Percentiles rank a stretch among this genome's conserved stretches.
Conservation (phyloP, 2,329 filamentous ascomycete genomes). For the Aspergillus amoenus region DNA sequence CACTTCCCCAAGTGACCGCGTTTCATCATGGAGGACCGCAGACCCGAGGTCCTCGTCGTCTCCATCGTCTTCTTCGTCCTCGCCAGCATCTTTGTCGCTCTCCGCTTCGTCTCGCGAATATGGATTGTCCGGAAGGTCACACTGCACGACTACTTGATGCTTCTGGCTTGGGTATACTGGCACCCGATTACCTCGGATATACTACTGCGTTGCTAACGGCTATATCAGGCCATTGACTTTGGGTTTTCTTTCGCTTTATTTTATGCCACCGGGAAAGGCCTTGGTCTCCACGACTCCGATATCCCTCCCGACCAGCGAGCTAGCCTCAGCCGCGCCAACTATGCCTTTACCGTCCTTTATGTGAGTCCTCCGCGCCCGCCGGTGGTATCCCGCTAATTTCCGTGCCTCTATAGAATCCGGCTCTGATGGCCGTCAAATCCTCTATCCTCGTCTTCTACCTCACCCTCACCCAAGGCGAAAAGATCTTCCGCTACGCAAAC, state of each 20-base stretch:
- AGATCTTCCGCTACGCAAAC: conserved; percentile 76
- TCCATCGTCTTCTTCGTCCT: conserved; percentile 56
- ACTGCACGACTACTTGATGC: conserved; percentile 79
- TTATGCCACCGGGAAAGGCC: conserved; percentile 43
- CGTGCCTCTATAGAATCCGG: conserved; percentile 65
- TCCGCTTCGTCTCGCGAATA: conserved; percentile 70
- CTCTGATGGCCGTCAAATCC: conserved; percentile 86
- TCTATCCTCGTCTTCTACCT: conserved; percentile 93
- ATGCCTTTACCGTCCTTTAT: conserved; percentile 62
- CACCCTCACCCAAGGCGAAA: conserved; percentile 74
- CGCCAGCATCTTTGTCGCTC: conserved; percentile 71
- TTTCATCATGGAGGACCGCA: conserved; percentile 35
- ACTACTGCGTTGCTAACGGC: background rate
- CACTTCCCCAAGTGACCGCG: conserved; percentile 9
- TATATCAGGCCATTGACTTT: conserved; percentile 42
- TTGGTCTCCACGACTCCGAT: conserved; percentile 44
- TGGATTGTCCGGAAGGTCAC: conserved; percentile 70
- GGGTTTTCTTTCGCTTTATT: conserved; percentile 49
- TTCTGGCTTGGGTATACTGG: conserved; percentile 67
- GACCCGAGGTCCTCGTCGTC: conserved; percentile 41
- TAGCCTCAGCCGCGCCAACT: conserved; percentile 51
- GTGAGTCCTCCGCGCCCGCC: conserved; percentile 34
- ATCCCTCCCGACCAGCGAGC: conserved; percentile 31
- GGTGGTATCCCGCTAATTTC: conserved; percentile 7
- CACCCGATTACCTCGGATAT: background rate